Evolutionary conservation across 2,329 filamentous ascomycete species (phyloP).

Genomic region (Monosporascus cannonballus): DNA sequence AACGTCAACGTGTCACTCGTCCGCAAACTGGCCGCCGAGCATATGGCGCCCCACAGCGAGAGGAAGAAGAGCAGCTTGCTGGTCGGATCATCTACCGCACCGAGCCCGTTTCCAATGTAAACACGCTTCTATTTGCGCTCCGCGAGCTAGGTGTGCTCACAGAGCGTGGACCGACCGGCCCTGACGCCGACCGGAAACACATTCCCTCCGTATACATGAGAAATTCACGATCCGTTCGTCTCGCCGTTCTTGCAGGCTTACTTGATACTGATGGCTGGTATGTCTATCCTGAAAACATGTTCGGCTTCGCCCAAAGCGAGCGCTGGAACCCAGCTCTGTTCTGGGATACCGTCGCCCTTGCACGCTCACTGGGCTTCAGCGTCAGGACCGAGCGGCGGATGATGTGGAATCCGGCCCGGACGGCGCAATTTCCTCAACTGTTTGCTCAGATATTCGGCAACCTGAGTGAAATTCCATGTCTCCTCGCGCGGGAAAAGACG

Average conservation of each 20-base stretch:
- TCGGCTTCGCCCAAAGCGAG: conserved; percentile 1
- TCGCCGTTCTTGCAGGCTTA: conserved; percentile 5
- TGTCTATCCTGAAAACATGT: conserved; percentile 1
- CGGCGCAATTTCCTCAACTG: conserved; percentile 4
- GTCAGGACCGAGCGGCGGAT: conserved; percentile 1
- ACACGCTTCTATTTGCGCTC: conserved; percentile 1
- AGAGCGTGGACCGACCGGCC: not conserved
- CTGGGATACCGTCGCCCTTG: conserved; percentile 6
- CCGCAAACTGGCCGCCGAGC: not conserved
- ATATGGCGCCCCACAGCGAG: conserved; percentile 1
- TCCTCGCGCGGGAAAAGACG: conserved; percentile 10
- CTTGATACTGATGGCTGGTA: conserved; percentile 5
- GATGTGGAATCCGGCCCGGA: not conserved
- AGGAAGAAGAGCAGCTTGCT: conserved; percentile 3
- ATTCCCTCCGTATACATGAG: conserved; percentile 4
- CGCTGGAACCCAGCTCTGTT: not conserved
- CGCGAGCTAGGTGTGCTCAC: not conserved
- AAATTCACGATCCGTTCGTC: conserved; percentile 5
- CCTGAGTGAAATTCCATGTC: conserved; percentile 13
- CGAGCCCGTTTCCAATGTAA: not conserved
- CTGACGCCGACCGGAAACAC: not conserved
- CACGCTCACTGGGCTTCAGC: conserved; percentile 5
- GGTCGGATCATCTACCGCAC: not conserved
- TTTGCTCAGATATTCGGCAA: conserved; percentile 12
- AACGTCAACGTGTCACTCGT: conserved; percentile 1